Conservation (phyloP, 352 stramenopile genomes). For the Phytopythium litorale region DNA sequence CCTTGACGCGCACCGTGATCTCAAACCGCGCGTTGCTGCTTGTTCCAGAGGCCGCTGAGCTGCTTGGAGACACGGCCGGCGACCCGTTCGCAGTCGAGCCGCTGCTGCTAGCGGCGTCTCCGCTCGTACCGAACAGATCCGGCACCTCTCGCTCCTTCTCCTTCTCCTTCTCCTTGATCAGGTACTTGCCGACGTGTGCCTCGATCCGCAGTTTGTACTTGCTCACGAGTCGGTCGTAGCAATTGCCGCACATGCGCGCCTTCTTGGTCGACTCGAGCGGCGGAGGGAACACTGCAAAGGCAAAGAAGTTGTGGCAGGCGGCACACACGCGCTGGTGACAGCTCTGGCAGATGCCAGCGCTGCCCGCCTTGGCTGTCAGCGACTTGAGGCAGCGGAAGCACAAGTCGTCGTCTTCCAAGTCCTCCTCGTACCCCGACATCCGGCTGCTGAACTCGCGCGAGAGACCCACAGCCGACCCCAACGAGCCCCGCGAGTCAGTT, state of each 20-base stretch:
- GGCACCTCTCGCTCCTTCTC: constrained; percentile 27
- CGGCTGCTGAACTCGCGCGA: constrained; percentile 7
- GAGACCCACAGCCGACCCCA: neutral
- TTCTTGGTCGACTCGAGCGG: constrained; percentile 59
- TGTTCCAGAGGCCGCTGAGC: neutral
- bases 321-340: constrained; percentile 66
- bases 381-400: constrained; percentile 63
- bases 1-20: constrained; percentile 55
- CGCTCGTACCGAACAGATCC: constrained; percentile 16
- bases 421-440: constrained; percentile 27
- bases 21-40: constrained; percentile 38
- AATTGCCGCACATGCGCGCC: constrained; percentile 59
- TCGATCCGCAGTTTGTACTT: constrained; percentile 70
- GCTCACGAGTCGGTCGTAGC: constrained; percentile 54
- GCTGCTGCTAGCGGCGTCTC: constrained; percentile 2
- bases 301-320: constrained; percentile 48
- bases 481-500: neutral
- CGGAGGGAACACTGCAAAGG: constrained; percentile 73
- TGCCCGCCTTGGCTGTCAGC: constrained; percentile 13
- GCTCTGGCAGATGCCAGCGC: constrained; percentile 35
- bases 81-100: neutral
- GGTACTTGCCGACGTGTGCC: constrained; percentile 68
- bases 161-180: constrained; percentile 44
- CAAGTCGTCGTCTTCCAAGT: constrained; percentile 40
- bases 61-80: neutral